Conservation (phyloP, 495 filamentous ascomycete genomes). For the Cudoniella acicularis region DNA sequence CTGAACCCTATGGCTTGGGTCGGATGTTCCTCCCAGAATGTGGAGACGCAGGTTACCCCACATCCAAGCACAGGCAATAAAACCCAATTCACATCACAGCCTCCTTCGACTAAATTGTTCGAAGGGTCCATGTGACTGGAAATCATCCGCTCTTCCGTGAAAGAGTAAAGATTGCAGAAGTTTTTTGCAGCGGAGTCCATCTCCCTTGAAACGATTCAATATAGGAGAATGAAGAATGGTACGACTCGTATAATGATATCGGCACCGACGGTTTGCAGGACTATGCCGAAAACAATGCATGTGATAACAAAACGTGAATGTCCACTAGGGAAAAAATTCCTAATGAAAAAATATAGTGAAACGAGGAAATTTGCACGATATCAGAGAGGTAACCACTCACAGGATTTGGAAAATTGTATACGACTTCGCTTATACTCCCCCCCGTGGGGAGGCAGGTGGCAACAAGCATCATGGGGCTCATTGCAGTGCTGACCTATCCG, state of each 20-base stretch:
- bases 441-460: not conserved
- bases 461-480: not conserved
- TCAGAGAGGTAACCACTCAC: not conserved
- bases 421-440: not conserved
- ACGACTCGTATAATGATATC: not conserved
- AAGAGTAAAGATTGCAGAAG: not conserved
- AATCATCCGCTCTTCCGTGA: not conserved
- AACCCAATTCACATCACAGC: not conserved
- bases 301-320: not conserved
- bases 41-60: not conserved
- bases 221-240: not conserved
- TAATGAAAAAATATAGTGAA: not conserved
- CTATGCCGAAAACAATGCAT: not conserved
- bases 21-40: not conserved
- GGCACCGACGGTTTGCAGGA: not conserved
- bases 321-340: not conserved
- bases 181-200: not conserved
- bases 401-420: not conserved
- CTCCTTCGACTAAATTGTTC: not conserved
- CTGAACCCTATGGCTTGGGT: not conserved
- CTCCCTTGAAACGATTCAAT: not conserved
- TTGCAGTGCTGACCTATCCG: not conserved
- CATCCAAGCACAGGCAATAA: not conserved
- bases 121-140: not conserved
- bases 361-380: not conserved